Percentiles rank a stretch among this genome's conserved stretches.
These are phyloP conservation scores for Auriscalpium orientale DNA, from an alignment of 768 basidiomycete genomes.

Conservation along the genomic window DNA sequence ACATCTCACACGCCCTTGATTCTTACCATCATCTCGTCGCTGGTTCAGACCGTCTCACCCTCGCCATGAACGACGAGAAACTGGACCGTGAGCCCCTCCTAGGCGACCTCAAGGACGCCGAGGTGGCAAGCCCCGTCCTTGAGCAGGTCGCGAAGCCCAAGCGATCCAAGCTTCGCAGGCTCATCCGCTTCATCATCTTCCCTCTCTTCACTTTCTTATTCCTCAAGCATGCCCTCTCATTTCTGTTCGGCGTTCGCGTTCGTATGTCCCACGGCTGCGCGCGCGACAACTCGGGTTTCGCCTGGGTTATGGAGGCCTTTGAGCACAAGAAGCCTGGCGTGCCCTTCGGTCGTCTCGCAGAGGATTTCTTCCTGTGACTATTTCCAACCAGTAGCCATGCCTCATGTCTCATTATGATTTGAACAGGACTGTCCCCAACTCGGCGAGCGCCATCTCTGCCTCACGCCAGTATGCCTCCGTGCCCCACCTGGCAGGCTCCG, in stretches of 20 bases:
- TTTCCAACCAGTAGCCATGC: neutral
- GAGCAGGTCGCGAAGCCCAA: too few species aligned
- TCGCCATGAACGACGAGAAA: too few species aligned
- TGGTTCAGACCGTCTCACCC: too few species aligned
- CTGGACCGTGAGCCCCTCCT: too few species aligned
- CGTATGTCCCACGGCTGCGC: neutral
- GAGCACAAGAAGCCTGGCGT: constrained; percentile 10
- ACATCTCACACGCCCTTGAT: too few species aligned
- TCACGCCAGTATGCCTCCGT: constrained; percentile 45
- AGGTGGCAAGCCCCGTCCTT: too few species aligned
- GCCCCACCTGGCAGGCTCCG: constrained; percentile 57
- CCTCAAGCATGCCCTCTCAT: neutral
- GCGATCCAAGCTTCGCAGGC: too few species aligned
- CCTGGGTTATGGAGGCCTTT: constrained; percentile 16
- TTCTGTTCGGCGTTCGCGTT: neutral
- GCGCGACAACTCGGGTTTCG: neutral
- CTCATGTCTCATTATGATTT: neutral
- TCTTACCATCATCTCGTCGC: too few species aligned
- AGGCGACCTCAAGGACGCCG: too few species aligned
- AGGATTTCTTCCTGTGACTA: constrained; percentile 39
- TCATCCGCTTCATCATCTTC: too few species aligned
- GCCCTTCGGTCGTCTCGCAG: constrained; percentile 30
- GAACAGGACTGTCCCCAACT: constrained; percentile 42
- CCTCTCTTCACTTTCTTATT: too few species aligned
- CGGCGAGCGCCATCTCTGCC: constrained; percentile 39